These are phyloP conservation scores for Cutaneotrichosporon sp. DNA, from an alignment of 1,284 basidiomycete genomes.

Conservation along the genomic window DNA sequence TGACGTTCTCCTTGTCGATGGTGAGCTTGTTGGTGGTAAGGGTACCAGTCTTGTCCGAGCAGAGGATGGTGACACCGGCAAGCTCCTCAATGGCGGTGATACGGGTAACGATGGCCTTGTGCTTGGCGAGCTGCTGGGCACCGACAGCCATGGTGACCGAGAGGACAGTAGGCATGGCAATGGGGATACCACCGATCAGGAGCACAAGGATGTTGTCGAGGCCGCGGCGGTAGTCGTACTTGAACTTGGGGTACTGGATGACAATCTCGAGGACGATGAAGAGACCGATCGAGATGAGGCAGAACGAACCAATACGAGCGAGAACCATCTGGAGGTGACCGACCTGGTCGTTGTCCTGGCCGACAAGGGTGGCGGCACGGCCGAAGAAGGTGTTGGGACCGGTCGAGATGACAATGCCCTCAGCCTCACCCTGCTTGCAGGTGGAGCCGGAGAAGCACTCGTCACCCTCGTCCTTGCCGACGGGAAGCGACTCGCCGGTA, in stretches of 20 bases:
- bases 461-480: constrained; percentile 85
- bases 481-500: constrained; percentile 92
- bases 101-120: constrained; percentile 97
- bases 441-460: constrained; percentile 98
- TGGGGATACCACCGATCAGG: constrained; percentile 97
- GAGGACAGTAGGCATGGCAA: constrained; percentile 96
- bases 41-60: constrained; percentile 97
- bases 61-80: constrained; percentile 94
- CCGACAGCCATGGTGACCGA: constrained; percentile 97
- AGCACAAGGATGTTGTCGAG: constrained; percentile 95
- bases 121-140: constrained; percentile 96
- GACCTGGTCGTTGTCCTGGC: constrained; percentile 91
- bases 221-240: constrained; percentile 86
- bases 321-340: constrained; percentile 98
- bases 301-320: constrained; percentile 94
- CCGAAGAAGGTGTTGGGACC: constrained; percentile 96
- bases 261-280: constrained; percentile 89
- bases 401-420: constrained; percentile 95
- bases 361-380: constrained; percentile 91
- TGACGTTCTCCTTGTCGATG: constrained; percentile 90
- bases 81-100: constrained; percentile 98
- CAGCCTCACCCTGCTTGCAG: constrained; percentile 96
- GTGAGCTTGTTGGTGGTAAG: constrained; percentile 99
- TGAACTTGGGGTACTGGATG: constrained; percentile 83
- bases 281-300: constrained; percentile 87